A percentile compares a stretch with the other conserved stretches of the same genome.
Conservation (phyloP, 768 basidiomycete genomes). For the Suillus subaureus region DNA sequence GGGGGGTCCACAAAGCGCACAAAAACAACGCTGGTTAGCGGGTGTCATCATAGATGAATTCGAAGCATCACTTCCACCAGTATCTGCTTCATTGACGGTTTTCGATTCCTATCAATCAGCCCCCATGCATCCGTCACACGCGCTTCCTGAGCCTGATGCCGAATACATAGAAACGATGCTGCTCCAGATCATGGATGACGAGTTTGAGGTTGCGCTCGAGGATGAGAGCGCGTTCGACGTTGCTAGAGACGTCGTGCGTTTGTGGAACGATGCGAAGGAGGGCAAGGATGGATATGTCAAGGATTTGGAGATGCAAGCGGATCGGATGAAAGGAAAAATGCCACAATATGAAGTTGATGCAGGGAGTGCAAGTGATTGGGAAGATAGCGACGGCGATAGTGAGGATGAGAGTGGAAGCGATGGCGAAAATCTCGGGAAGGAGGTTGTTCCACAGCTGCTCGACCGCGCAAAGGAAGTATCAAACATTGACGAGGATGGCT, state of each 20-base stretch:
- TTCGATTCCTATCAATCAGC: background rate
- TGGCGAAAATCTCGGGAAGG: conserved; percentile 45
- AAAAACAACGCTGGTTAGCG: conserved; percentile 87
- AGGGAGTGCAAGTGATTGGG: conserved; percentile 44
- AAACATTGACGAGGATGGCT: conserved; percentile 90
- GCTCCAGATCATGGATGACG: conserved; percentile 82
- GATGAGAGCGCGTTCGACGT: conserved; percentile 81
- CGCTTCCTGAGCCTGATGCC: conserved; percentile 51
- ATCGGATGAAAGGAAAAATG: conserved; percentile 57
- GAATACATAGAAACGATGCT: conserved; percentile 82
- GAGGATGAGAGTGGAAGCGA: conserved; percentile 23
- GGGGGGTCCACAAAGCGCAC: conserved; percentile 74
- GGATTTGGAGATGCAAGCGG: conserved; percentile 67
- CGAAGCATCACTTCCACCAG: conserved; percentile 50
- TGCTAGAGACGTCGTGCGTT: conserved; percentile 66
- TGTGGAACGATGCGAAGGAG: conserved; percentile 60
- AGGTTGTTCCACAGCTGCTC: conserved; percentile 59
- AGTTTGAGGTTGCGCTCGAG: conserved; percentile 83
- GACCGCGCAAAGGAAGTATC: conserved; percentile 55
- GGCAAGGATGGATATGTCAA: conserved; percentile 53
- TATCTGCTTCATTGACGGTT: conserved; percentile 11
- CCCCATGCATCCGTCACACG: background rate
- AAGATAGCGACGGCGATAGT: conserved; percentile 45
- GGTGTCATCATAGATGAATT: conserved; percentile 81
- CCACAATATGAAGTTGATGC: conserved; percentile 46